Percentiles rank a stretch among this genome's conserved stretches.
Conservation (phyloP, 345 rosid genomes). For the Salix dunnii region DNA sequence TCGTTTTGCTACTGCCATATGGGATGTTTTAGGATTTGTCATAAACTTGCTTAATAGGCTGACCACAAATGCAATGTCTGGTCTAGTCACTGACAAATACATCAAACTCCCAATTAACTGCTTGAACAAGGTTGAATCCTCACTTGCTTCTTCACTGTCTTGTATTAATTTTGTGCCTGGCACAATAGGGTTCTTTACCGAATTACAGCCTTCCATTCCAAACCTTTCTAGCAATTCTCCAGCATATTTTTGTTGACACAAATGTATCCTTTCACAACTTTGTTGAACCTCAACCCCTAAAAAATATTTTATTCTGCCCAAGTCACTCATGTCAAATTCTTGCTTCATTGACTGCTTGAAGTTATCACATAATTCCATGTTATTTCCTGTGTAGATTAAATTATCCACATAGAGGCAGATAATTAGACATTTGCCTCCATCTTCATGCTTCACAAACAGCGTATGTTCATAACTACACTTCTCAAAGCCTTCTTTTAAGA, state of each 20-base stretch:
- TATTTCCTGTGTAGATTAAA: background rate
- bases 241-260: background rate
- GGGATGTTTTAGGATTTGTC: background rate
- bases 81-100: background rate
- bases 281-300: background rate
- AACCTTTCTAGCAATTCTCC: no score
- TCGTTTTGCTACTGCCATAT: background rate
- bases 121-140: no score
- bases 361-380: background rate
- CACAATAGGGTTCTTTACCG: background rate
- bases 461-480: background rate
- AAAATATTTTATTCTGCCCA: background rate
- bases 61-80: accelerated
- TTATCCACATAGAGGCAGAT: background rate
- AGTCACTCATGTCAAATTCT: background rate
- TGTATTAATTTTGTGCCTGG: no score
- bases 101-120: background rate
- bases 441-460: background rate
- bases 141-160: background rate
- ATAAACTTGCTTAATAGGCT: no score
- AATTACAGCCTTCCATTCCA: no score
- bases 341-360: background rate
- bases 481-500: background rate
- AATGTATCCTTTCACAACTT: background rate
- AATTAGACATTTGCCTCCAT: background rate